phyloP scores from a whole-genome alignment of 306 rosid species.

The Rubus parviflorus region DNA sequence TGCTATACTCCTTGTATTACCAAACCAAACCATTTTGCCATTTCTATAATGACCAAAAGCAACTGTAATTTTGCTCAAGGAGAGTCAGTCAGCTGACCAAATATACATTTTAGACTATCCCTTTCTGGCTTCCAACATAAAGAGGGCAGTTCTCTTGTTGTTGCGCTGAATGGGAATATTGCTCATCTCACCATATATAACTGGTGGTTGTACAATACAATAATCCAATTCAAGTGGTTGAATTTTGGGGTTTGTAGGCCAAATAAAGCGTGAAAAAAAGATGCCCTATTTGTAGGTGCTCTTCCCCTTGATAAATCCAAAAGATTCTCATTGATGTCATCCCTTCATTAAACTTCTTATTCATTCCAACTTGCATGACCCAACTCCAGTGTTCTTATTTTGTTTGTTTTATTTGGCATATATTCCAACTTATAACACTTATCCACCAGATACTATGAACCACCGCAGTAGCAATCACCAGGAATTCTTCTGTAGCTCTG shows the following conservation, averaged over 20 bases:
- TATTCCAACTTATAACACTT: neutral
- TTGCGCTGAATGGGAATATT: neutral
- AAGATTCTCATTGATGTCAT: neutral
- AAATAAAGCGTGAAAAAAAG: neutral
- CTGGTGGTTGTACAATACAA: neutral
- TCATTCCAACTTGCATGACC: slow-evolving; percentile 17
- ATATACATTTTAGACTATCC: neutral
- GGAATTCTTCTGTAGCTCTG: neutral
- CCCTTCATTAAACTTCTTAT: neutral
- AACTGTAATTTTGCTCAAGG: neutral
- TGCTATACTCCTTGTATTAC: neutral
- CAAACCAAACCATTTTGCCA: neutral
- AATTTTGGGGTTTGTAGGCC: neutral
- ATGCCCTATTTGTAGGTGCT: neutral
- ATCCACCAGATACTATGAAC: neutral
- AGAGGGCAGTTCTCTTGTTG: neutral
- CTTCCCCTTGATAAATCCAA: neutral
- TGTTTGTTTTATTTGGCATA: slow-evolving; percentile 3
- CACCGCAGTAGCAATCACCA: neutral
- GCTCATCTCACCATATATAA: neutral
- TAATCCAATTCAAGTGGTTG: neutral
- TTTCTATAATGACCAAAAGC: neutral
- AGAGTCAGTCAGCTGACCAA: neutral
- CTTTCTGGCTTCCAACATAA: neutral
- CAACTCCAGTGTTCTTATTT: neutral